These are phyloP conservation scores for Cornus controversa DNA, from an alignment of 148 eudicot genomes.

Conservation along the genomic window DNA sequence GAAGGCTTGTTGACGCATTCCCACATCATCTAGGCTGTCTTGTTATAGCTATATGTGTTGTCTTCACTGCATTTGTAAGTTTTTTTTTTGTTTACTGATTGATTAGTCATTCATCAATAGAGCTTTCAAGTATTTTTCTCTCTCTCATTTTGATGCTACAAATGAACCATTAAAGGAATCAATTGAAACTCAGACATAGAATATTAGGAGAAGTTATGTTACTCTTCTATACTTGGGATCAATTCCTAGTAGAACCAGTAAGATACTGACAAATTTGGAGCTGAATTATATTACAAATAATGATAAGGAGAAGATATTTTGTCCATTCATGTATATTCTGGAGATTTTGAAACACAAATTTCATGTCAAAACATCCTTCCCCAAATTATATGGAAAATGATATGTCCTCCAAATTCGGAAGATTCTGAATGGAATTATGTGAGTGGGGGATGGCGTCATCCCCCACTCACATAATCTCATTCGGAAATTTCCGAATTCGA, in stretches of 20 bases:
- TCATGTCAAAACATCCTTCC: background rate
- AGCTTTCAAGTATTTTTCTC: background rate
- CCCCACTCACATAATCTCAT: too few relatives aligned
- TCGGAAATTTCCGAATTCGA: too few relatives aligned
- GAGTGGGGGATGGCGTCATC: too few relatives aligned
- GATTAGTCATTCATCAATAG: background rate
- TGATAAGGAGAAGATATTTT: background rate
- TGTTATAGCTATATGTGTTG: conserved; percentile 15
- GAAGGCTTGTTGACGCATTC: conserved; percentile 16
- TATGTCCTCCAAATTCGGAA: too few relatives aligned
- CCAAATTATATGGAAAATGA: too few relatives aligned
- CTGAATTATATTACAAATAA: too few relatives aligned
- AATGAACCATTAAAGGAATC: background rate
- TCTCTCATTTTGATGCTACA: background rate
- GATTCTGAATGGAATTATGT: too few relatives aligned
- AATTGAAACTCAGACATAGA: background rate
- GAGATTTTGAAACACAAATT: background rate
- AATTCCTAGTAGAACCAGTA: too few relatives aligned
- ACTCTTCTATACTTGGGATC: background rate
- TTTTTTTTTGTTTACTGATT: background rate
- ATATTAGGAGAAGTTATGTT: background rate
- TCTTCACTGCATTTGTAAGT: conserved; percentile 25
- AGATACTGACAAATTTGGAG: too few relatives aligned
- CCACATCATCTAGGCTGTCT: conserved; percentile 16
- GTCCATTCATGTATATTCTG: background rate